A percentile compares a stretch with the other conserved stretches of the same genome.
Evolutionary conservation across 176 grass and related monocot species (phyloP).

Genomic region (Aegilops bicornis): DNA sequence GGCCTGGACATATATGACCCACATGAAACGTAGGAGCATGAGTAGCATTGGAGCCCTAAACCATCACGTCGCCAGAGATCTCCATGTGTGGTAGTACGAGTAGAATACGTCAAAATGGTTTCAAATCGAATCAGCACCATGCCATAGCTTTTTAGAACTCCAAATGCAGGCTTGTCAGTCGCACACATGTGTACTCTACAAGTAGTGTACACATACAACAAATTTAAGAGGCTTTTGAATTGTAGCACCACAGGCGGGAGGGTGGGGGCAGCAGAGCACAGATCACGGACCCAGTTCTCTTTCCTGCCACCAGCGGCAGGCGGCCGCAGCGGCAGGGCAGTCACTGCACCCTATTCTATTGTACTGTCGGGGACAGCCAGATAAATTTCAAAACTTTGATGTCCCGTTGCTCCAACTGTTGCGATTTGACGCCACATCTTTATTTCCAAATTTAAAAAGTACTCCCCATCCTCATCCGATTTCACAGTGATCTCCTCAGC

Average conservation of each 20-base stretch:
- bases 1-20: too few relatives aligned
- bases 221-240: constrained; percentile 12
- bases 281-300: constrained; percentile 33
- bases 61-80: constrained; percentile 31
- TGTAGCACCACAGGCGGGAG: neutral
- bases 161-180: neutral
- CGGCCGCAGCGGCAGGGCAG: neutral
- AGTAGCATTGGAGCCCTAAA: neutral
- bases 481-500: neutral
- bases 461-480: neutral
- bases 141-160: neutral
- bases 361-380: constrained; percentile 14
- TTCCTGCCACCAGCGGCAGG: neutral
- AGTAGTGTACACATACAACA: neutral
- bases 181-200: neutral
- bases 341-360: constrained; percentile 1
- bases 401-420: constrained; percentile 1
- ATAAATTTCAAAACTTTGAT: constrained; percentile 41
- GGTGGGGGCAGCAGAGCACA: neutral
- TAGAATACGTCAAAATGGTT: neutral
- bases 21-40: too few relatives aligned
- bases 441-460: neutral
- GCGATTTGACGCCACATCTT: constrained; percentile 15
- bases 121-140: neutral
- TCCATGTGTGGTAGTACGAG: neutral